Conservation (phyloP, 2,329 filamentous ascomycete genomes). For the Metarhizium album region DNA sequence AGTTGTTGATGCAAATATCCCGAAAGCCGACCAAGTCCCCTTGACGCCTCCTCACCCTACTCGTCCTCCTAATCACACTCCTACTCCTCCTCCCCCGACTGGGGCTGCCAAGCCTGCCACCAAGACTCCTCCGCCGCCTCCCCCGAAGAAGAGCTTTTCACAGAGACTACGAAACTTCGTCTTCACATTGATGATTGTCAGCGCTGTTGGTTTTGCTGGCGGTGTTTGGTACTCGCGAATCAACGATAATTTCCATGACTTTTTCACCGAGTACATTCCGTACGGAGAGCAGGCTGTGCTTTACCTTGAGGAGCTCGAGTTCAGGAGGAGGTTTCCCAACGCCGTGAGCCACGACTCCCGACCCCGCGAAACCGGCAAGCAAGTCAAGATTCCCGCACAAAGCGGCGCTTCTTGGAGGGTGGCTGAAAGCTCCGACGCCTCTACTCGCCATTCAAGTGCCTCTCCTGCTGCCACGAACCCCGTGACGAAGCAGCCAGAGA, state of each 20-base stretch:
- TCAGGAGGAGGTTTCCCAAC: conserved; percentile 68
- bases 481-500: conserved; percentile 14
- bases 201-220: conserved; percentile 69
- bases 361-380: conserved; percentile 47
- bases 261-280: conserved; percentile 95
- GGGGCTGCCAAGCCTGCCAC: not conserved
- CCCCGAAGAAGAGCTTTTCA: conserved; percentile 51
- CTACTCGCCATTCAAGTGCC: conserved; percentile 53
- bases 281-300: conserved; percentile 90
- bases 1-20: conserved; percentile 13
- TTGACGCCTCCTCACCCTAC: conserved; percentile 23
- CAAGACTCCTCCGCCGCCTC: conserved; percentile 22
- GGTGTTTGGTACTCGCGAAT: conserved; percentile 88
- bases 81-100: conserved; percentile 6
- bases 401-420: conserved; percentile 78
- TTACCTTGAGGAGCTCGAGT: conserved; percentile 92
- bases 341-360: conserved; percentile 33
- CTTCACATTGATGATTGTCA: conserved; percentile 64
- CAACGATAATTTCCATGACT: conserved; percentile 97
- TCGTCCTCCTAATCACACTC: no score
- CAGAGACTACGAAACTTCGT: conserved; percentile 69
- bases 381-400: conserved; percentile 73
- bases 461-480: conserved; percentile 22
- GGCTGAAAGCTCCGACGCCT: conserved; percentile 46
- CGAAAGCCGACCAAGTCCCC: conserved; percentile 18